Conservation (phyloP, 2,329 filamentous ascomycete genomes). For the Beauveria australis region DNA sequence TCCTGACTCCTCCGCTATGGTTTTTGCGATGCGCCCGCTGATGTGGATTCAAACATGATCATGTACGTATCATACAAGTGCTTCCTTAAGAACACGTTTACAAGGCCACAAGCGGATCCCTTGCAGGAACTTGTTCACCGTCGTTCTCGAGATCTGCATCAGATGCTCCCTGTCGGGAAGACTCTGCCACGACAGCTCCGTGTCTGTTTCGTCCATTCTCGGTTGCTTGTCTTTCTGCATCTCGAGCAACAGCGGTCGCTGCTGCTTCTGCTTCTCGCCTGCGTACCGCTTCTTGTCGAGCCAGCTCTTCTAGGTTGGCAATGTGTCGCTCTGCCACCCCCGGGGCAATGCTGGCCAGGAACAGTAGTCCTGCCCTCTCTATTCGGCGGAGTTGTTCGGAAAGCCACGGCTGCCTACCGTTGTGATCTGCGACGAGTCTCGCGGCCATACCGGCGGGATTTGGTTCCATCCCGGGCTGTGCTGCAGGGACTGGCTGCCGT, state of each 20-base stretch:
- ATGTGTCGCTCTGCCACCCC: constrained; percentile 60
- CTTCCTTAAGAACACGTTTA: background rate
- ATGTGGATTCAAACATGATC: background rate
- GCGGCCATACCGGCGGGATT: constrained; percentile 46
- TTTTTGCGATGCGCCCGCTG: constrained; percentile 6
- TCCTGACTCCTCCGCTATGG: constrained; percentile 5
- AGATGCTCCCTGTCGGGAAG: background rate
- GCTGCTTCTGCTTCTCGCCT: constrained; percentile 32
- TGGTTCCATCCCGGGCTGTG: constrained; percentile 17
- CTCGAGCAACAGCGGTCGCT: constrained; percentile 19
- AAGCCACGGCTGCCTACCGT: constrained; percentile 25
- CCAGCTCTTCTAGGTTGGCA: constrained; percentile 46
- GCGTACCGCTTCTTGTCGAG: constrained; percentile 33
- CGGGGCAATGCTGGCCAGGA: constrained; percentile 58
- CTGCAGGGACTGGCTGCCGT: constrained; percentile 22
- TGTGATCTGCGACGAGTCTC: constrained; percentile 39
- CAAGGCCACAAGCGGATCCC: constrained; percentile 5
- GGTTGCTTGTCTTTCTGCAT: constrained; percentile 15
- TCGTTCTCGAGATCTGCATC: background rate
- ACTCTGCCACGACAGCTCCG: background rate
- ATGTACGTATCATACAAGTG: background rate
- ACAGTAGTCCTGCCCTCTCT: constrained; percentile 53
- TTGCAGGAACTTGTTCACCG: background rate
- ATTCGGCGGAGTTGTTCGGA: constrained; percentile 39
- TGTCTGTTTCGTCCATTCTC: background rate